Conservation (phyloP, 2,329 filamentous ascomycete species). For the Fusarium palustre region DNA sequence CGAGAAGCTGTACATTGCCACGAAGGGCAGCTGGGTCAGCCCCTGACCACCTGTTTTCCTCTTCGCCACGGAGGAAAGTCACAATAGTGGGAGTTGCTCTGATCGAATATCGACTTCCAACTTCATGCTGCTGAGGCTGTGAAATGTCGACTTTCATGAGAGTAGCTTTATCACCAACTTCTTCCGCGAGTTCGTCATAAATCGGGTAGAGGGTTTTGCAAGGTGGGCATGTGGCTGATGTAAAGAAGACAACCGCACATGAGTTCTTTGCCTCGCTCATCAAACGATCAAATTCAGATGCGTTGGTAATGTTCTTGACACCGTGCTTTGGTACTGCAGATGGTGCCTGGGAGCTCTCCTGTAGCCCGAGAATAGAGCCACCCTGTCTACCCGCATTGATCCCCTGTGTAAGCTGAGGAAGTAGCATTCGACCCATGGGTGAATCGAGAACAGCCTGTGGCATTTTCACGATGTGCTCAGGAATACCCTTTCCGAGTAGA, state of each 20-base stretch:
- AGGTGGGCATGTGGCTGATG: conserved; percentile 84
- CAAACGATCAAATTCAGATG: conserved; percentile 47
- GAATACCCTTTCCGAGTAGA: conserved; percentile 87
- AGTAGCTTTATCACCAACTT: conserved; percentile 73
- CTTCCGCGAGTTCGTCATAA: conserved; percentile 82
- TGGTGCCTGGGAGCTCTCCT: conserved; percentile 52
- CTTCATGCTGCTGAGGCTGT: conserved; percentile 70
- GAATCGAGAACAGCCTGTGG: conserved; percentile 87
- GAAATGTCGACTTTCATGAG: conserved; percentile 88
- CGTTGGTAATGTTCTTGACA: conserved; percentile 71
- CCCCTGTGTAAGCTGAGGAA: conserved; percentile 72
- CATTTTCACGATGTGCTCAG: conserved; percentile 85
- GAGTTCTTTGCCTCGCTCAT: conserved; percentile 71
- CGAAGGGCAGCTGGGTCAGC: conserved; percentile 76
- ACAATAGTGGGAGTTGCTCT: conserved; percentile 89
- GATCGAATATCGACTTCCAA: conserved; percentile 74
- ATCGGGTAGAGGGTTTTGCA: conserved; percentile 86
- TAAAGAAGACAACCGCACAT: conserved; percentile 91
- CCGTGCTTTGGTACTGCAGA: conserved; percentile 38
- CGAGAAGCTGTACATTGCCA: conserved; percentile 77
- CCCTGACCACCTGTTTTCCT: conserved; percentile 84
- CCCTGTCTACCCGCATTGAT: conserved; percentile 62
- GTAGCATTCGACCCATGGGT: conserved; percentile 88
- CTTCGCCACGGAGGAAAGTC: conserved; percentile 80
- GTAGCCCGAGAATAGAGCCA: conserved; percentile 66